Base-by-base conservation (phyloP, 2,329 filamentous ascomycete species). In the Xylaria sp. region DNA sequence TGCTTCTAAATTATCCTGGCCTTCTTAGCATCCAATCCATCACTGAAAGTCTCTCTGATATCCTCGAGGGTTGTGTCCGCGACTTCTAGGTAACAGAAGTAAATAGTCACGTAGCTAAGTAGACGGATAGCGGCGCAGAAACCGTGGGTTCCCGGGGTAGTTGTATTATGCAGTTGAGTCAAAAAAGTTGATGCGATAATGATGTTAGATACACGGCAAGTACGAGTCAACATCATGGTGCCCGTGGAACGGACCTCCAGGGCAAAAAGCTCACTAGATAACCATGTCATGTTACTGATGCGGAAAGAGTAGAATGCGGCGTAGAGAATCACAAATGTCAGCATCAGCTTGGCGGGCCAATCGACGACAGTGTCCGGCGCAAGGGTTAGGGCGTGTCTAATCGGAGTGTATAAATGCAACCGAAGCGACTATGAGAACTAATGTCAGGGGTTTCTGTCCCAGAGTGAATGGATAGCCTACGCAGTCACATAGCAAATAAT, bases 1-100 rank as follows among this genome's bases (percentile, higher is more conserved):
- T 40, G 60, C 44, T 62, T 62, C 50, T 62, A 50, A 35, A 62
- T 62, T 3, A 8, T 6, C 18, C 60, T 29, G 18, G 60, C 60
- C n/a, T 62, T n/a, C 40, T 55, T 62, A 23, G 54, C 50, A 1
- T 50, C 60, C 44, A 54, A 62, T 1, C 48, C 48, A 23, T 62
- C 13, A 10, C 18, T 35, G 23, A 62, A 62, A 32, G 54, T n/a
- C 18, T n/a, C 47, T 12, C 35, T 27, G 12, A 62, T 62, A 47
- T 83, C 82, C 71, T 87, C 85, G 5, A 87, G 74, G 21, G 84
- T 81, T 79, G 86, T 82, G 6, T 84, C 84, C 62, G 84, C 83
- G 6, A 84, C 83, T 69, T 86, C 82, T 1, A 84, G 83, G 68
- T 84, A 86, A 65, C 75, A 83, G 74, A 84, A 81, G 42, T 81